A percentile compares a stretch with the other conserved stretches of the same genome.
Evolutionary conservation across 805 yeast species (phyloP).

Genomic region (Metschnikowia corniflorae): DNA sequence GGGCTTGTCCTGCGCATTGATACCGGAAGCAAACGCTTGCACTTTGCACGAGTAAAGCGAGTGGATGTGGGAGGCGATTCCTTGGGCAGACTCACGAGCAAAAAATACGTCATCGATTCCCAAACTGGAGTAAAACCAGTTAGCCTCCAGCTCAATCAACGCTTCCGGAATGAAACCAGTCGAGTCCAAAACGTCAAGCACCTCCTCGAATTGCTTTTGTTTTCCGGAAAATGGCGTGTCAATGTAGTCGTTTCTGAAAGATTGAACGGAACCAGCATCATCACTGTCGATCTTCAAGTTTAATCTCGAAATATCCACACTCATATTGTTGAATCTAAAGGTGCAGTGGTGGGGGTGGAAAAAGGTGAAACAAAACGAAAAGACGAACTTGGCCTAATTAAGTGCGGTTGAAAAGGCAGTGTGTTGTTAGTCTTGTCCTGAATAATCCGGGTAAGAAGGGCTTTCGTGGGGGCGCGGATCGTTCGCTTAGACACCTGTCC

Average conservation of each 20-base stretch:
- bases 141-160: constrained; percentile 79
- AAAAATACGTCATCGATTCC: constrained; percentile 93
- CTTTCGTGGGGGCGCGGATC: too few species aligned
- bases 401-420: too few species aligned
- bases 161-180: constrained; percentile 88
- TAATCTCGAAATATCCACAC: constrained; percentile 17
- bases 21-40: constrained; percentile 65
- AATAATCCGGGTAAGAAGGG: too few species aligned
- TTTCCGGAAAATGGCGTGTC: constrained; percentile 76
- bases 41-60: constrained; percentile 90
- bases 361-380: not conserved
- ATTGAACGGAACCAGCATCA: constrained; percentile 29
- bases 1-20: constrained; percentile 48
- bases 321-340: constrained; percentile 10
- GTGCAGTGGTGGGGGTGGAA: not conserved
- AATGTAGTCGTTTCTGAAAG: constrained; percentile 58
- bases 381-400: not conserved
- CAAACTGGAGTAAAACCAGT: constrained; percentile 81
- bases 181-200: constrained; percentile 73
- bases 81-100: constrained; percentile 76
- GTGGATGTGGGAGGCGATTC: constrained; percentile 79
- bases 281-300: constrained; percentile 20
- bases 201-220: constrained; percentile 74
- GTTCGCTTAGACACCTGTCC: too few species aligned
- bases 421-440: too few species aligned